Percentiles rank a stretch among this genome's conserved stretches.
Evolutionary conservation across 2,329 filamentous ascomycete genomes (phyloP).

Genomic region (Leptographium procerum): DNA sequence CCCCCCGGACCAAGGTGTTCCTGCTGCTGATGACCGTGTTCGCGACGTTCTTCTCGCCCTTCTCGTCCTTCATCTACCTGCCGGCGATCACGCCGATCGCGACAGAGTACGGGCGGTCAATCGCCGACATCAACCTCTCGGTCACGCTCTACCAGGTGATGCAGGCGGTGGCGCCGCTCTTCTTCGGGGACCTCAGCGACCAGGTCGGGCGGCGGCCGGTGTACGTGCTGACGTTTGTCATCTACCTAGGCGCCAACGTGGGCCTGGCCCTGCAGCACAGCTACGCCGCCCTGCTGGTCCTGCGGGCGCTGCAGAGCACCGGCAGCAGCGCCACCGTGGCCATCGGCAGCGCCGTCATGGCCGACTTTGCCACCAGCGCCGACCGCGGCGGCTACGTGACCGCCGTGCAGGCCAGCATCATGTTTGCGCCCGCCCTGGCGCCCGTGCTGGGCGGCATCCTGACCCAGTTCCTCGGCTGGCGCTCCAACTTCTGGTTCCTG

Average conservation of each 20-base stretch:
- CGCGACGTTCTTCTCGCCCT: conserved; percentile 19
- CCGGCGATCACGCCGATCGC: conserved; percentile 32
- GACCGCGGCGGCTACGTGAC: conserved; percentile 46
- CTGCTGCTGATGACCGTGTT: conserved; percentile 19
- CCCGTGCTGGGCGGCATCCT: conserved; percentile 44
- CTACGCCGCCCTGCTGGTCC: conserved; percentile 32
- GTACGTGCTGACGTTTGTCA: conserved; percentile 33
- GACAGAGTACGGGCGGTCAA: conserved; percentile 23
- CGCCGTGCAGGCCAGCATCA: conserved; percentile 29
- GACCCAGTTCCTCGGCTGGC: conserved; percentile 39
- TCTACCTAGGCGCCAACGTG: conserved; percentile 35
- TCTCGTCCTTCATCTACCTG: conserved; percentile 29
- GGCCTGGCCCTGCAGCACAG: conserved; percentile 30
- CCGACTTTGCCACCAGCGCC: conserved; percentile 31
- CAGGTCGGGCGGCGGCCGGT: conserved; percentile 33
- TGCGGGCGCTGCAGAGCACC: conserved; percentile 38
- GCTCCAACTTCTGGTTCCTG: conserved; percentile 46
- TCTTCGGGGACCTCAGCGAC: conserved; percentile 41
- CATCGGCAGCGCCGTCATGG: conserved; percentile 39
- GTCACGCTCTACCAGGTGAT: conserved; percentile 36
- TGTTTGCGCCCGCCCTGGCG: conserved; percentile 29
- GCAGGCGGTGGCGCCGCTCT: conserved; percentile 38
- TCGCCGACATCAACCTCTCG: conserved; percentile 26
- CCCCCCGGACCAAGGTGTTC: conserved; percentile 14
- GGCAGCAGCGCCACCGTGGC: conserved; percentile 45